phyloP scores from a whole-genome alignment of 2,329 filamentous ascomycete genomes.

The Laburnicola sp. region DNA sequence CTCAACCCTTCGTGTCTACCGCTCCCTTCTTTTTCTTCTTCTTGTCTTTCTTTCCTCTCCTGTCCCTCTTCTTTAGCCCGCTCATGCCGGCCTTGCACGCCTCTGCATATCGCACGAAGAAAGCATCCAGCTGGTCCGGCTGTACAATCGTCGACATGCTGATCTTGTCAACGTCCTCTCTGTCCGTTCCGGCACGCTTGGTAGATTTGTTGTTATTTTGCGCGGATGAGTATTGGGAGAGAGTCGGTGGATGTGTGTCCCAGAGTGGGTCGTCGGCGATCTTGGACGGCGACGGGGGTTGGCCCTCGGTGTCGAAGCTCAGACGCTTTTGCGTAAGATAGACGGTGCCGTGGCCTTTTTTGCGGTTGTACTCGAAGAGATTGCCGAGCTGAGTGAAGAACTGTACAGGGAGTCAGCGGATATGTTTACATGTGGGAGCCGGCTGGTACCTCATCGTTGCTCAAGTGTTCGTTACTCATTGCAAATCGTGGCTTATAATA shows the following conservation, averaged over 20 bases:
- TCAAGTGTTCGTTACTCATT: slow-evolving; percentile 58
- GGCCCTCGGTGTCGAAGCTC: slow-evolving; percentile 49
- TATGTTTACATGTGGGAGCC: slow-evolving; percentile 1
- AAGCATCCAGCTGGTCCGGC: slow-evolving; percentile 72
- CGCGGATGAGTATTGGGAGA: slow-evolving; percentile 77
- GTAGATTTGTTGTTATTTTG: slow-evolving; percentile 74
- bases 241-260: slow-evolving; percentile 62
- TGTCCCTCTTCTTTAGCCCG: slow-evolving; percentile 87
- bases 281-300: slow-evolving; percentile 40
- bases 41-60: slow-evolving; percentile 80
- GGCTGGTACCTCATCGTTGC: slow-evolving; percentile 62
- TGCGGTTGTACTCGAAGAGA: slow-evolving; percentile 68
- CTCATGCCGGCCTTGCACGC: slow-evolving; percentile 88
- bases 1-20: slow-evolving; percentile 28
- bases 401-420: slow-evolving; percentile 47
- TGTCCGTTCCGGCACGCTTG: slow-evolving; percentile 48
- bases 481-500: slow-evolving; percentile 8
- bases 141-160: slow-evolving; percentile 85
- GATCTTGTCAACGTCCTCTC: slow-evolving; percentile 59
- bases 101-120: slow-evolving; percentile 86
- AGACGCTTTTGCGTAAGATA: slow-evolving; percentile 75
- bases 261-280: slow-evolving; percentile 58
- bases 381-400: slow-evolving; percentile 72
- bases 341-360: slow-evolving; percentile 72
- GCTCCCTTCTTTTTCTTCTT: slow-evolving; percentile 63